Percentiles rank a stretch among this genome's conserved stretches.
phyloP scores from a whole-genome alignment of 208 protist species.

The Naegleria fowleri region DNA sequence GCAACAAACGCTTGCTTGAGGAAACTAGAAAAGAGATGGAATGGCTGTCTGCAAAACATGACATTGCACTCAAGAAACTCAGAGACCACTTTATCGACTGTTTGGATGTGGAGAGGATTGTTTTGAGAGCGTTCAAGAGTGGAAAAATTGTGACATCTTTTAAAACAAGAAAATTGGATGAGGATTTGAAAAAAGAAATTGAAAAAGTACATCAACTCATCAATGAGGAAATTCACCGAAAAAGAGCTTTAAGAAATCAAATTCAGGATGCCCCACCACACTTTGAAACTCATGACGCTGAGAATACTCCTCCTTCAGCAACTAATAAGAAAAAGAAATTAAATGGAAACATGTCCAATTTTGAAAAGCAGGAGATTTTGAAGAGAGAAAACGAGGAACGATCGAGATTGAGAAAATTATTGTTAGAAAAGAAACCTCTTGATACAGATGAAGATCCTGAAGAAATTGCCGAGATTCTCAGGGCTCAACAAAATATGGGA shows the following conservation, averaged over 20 bases:
- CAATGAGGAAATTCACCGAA: constrained; percentile 31
- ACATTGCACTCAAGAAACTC: constrained; percentile 76
- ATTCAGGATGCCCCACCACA: not conserved
- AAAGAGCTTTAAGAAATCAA: constrained; percentile 34
- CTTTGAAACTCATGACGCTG: not conserved
- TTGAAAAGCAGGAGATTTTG: constrained; percentile 76
- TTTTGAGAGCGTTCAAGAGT: constrained; percentile 63
- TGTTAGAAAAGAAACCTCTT: constrained; percentile 65
- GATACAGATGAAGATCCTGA: constrained; percentile 64
- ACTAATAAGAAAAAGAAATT: not conserved
- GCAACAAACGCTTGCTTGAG: constrained; percentile 61
- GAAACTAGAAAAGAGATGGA: constrained; percentile 48
- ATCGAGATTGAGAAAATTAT: constrained; percentile 54
- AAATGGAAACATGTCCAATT: not conserved
- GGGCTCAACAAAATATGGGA: constrained; percentile 71
- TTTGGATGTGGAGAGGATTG: constrained; percentile 79
- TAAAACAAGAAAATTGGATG: constrained; percentile 61
- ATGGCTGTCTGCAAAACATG: constrained; percentile 67
- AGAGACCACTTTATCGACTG: constrained; percentile 69
- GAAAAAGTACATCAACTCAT: constrained; percentile 62
- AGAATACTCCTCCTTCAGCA: not conserved
- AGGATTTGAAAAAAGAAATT: constrained; percentile 40
- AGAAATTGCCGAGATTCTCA: constrained; percentile 55
- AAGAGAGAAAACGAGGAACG: constrained; percentile 65
- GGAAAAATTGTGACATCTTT: constrained; percentile 74